A percentile compares a stretch with the other conserved stretches of the same genome.
phyloP scores from a whole-genome alignment of 2,329 filamentous ascomycete species.

The Talaromyces amestolkiae region DNA sequence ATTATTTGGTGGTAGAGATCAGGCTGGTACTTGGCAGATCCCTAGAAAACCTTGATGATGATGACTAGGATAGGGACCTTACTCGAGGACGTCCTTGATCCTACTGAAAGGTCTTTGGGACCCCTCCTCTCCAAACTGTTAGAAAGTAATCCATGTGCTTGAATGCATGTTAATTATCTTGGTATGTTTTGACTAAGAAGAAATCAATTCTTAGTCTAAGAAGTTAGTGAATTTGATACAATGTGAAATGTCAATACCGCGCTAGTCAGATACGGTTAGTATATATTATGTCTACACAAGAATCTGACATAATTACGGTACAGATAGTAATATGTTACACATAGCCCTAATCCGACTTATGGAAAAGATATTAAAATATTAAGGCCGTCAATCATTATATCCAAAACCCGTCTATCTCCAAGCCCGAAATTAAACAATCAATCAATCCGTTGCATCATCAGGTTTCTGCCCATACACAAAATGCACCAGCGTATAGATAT shows the following conservation, averaged over 20 bases:
- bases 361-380: not conserved
- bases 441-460: not conserved
- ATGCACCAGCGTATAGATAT: constrained; percentile 29
- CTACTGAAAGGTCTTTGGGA: not conserved
- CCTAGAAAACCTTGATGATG: not conserved
- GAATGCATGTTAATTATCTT: too few species aligned
- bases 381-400: not conserved
- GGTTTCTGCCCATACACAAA: constrained; percentile 22
- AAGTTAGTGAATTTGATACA: not conserved
- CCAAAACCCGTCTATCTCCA: too few species aligned
- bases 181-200: too few species aligned
- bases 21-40: not conserved
- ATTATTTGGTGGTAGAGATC: not conserved
- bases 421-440: not conserved
- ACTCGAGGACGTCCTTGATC: not conserved
- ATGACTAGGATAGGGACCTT: not conserved
- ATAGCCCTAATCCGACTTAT: not conserved
- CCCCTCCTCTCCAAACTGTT: not conserved
- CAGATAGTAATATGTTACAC: not conserved
- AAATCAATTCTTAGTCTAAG: not conserved
- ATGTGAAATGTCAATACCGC: not conserved
- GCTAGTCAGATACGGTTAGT: not conserved
- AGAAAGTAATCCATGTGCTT: not conserved
- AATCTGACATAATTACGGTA: not conserved
- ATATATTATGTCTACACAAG: too few species aligned